phyloP scores from a whole-genome alignment of 1,284 basidiomycete genomes.

The Chiua sp. region DNA sequence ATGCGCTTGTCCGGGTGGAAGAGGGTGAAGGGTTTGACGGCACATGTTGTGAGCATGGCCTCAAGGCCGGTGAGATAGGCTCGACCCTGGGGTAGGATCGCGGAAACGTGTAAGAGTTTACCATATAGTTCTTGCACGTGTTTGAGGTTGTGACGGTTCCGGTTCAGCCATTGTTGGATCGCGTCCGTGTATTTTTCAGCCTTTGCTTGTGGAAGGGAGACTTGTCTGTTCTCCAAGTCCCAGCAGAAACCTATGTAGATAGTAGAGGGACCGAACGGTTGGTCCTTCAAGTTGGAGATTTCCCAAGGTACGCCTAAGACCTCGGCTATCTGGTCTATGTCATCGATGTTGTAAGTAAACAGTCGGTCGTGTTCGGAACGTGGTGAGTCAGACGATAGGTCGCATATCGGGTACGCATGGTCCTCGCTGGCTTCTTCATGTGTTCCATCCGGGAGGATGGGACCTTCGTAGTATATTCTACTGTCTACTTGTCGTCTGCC shows the following conservation, averaged over 20 bases:
- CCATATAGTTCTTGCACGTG: constrained; percentile 6
- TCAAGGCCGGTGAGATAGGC: constrained; percentile 12
- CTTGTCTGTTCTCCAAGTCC: accelerated
- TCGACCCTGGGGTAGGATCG: background rate
- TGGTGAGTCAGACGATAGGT: too few species aligned
- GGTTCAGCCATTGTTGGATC: background rate
- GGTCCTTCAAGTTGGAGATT: constrained; percentile 13
- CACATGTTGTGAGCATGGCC: background rate
- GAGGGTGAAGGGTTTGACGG: background rate
- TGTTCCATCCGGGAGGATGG: too few species aligned
- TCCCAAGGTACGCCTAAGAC: constrained; percentile 13
- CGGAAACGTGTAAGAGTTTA: constrained; percentile 2
- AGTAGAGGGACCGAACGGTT: background rate
- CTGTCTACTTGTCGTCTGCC: too few species aligned
- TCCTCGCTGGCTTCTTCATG: too few species aligned
- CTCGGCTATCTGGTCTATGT: background rate
- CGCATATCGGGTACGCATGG: too few species aligned
- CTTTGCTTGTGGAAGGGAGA: background rate
- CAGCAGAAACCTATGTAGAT: constrained; percentile 12
- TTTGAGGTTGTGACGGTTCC: background rate
- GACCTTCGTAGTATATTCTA: too few species aligned
- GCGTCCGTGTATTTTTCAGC: background rate
- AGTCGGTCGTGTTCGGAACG: too few species aligned
- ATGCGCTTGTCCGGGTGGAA: background rate
- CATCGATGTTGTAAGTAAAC: background rate